Conservation (phyloP, 2,329 filamentous ascomycete genomes). For the Colletotrichum eremochloae region DNA sequence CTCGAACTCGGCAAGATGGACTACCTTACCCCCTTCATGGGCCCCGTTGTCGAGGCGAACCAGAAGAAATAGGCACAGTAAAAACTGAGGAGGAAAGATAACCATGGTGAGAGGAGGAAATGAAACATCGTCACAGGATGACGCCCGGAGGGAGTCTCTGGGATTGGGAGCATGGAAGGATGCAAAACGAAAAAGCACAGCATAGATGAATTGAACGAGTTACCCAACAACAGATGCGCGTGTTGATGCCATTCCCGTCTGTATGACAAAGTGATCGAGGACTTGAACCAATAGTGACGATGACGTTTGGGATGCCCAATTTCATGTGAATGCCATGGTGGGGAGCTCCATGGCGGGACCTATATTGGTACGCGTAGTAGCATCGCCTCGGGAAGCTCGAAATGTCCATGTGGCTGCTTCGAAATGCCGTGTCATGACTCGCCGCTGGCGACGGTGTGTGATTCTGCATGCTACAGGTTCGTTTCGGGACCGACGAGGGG, state of each 20-base stretch:
- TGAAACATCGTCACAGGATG: constrained; percentile 24
- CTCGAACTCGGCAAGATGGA: constrained; percentile 71
- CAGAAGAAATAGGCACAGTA: constrained; percentile 33
- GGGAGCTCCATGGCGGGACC: background rate
- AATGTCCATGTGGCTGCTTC: background rate
- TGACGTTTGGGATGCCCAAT: background rate
- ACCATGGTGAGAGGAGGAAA: constrained; percentile 17
- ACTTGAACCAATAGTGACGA: background rate
- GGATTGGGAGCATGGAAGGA: background rate
- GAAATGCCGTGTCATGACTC: background rate
- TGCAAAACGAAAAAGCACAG: background rate
- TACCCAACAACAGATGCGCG: background rate
- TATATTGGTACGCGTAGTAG: background rate
- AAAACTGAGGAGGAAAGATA: too few relatives aligned
- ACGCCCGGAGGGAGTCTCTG: background rate
- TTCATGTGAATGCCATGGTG: too few relatives aligned
- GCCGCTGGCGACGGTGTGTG: too few relatives aligned
- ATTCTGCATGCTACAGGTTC: background rate
- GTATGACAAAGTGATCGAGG: background rate
- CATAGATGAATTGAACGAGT: constrained; percentile 3
- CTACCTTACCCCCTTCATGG: constrained; percentile 54
- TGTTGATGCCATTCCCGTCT: background rate
- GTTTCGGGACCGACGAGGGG: background rate
- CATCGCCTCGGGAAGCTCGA: background rate
- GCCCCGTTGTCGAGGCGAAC: constrained; percentile 30